Evolutionary conservation across 2,329 filamentous ascomycete species (phyloP).

Genomic region (Bipolaris gigantea): DNA sequence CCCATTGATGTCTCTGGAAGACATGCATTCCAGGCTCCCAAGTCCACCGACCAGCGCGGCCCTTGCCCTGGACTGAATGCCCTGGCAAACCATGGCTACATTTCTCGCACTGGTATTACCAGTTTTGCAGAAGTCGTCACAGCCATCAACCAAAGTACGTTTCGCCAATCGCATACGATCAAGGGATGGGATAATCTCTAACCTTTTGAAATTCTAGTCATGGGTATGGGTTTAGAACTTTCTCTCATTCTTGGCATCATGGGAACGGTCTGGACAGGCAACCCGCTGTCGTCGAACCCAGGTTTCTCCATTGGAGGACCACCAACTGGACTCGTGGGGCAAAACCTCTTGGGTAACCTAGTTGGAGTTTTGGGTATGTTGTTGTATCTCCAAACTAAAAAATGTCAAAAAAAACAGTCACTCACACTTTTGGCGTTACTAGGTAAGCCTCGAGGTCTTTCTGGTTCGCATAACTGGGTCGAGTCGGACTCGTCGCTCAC

Average conservation of each 20-base stretch:
- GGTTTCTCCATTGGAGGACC: constrained; percentile 55
- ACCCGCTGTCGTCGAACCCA: constrained; percentile 54
- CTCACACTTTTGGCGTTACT: constrained; percentile 14
- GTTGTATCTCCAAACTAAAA: constrained; percentile 22
- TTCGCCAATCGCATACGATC: neutral
- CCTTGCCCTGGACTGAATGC: constrained; percentile 49
- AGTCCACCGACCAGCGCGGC: constrained; percentile 46
- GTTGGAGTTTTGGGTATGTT: constrained; percentile 48
- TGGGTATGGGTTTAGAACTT: constrained; percentile 49
- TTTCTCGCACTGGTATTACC: constrained; percentile 41
- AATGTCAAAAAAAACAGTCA: neutral
- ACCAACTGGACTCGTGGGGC: constrained; percentile 32
- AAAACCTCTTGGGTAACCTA: constrained; percentile 49
- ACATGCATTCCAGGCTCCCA: constrained; percentile 41
- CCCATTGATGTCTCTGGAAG: constrained; percentile 28
- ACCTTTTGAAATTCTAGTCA: constrained; percentile 37
- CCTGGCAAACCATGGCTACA: constrained; percentile 45
- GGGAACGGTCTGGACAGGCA: constrained; percentile 54
- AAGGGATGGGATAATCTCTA: neutral
- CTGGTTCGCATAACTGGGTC: constrained; percentile 52
- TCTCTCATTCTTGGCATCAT: constrained; percentile 47
- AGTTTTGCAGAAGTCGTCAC: constrained; percentile 49
- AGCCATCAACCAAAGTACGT: constrained; percentile 45
- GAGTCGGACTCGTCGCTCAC: constrained; percentile 47
- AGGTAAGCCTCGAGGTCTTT: constrained; percentile 47